Base-by-base conservation (phyloP, 176 grass and related monocot species). In the Stipa capillata region DNA sequence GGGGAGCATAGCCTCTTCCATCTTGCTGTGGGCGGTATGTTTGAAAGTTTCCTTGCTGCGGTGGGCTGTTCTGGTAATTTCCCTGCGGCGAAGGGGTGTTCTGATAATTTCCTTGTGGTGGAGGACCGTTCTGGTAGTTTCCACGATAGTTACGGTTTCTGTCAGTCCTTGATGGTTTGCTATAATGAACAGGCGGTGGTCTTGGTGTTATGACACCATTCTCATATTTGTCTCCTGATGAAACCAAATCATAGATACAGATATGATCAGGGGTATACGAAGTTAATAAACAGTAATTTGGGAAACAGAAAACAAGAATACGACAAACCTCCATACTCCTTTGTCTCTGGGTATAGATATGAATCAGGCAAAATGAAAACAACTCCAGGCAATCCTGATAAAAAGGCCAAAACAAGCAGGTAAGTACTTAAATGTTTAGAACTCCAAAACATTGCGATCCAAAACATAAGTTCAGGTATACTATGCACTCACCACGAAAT, bases 291-390 rank as follows among this genome's bases (percentile, higher is more conserved):
- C 27, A 13, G 17, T 23, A 69, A 48, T 21, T 29, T 3, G 61
- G 11, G 28, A 32, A 69, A 40, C 3, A 62, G 13, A 69, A 18
- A 78, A 65, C 2, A 18, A 61, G 21, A 82, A 82, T 43, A 0
- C 14, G 56, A 77, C 90, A 85, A 75, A 98, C 96, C 96, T 93
- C 96, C 90, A 74, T 98, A 98, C 24, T 94, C 96, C 73, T 98
- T 98, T 44, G 90, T 94, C 50, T 94, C 96, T 71, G 92, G 92
- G 63, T 94, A 92, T 27, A 98, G 70, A 84, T 98, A 98, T 55
- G 96, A 98, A 77, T 98, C 92, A 61, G 96, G 90, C 69, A 94
- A 83, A 78, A 98, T 76, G 51, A 98, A 98, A 64, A 98, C 92
- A n/a, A 97, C 95, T 76, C 95, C 95, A 40, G 95, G 89, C 80